Percentiles rank a stretch among this genome's conserved stretches.
These are phyloP conservation scores for Termitomyces sp. DNA, from an alignment of 768 basidiomycete species.

Conservation along the genomic window DNA sequence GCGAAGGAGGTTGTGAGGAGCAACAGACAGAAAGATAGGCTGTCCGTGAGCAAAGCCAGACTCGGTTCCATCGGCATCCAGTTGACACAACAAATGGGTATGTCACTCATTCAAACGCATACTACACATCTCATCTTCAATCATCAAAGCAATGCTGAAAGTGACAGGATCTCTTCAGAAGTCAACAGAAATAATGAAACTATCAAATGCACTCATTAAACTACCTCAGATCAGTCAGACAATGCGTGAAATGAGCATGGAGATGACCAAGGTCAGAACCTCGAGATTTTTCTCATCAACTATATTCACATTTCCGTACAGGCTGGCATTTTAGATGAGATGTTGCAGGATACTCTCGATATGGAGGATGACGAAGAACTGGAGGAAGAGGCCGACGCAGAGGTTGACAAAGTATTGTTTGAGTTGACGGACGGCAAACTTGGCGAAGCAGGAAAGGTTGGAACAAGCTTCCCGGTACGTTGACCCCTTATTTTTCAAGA, in stretches of 20 bases:
- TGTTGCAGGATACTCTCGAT: conserved; percentile 91
- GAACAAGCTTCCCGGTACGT: conserved; percentile 72
- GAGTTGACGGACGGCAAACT: conserved; percentile 95
- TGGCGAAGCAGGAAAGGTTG: conserved; percentile 76
- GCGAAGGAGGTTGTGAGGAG: conserved; percentile 94
- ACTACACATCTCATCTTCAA: background rate
- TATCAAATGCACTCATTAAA: conserved; percentile 88
- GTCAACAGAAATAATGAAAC: conserved; percentile 98
- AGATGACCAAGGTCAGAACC: conserved; percentile 89
- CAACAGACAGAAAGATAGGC: conserved; percentile 88
- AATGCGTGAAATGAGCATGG: conserved; percentile 99
- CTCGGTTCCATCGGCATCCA: conserved; percentile 89
- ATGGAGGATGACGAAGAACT: conserved; percentile 93
- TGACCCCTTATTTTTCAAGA: conserved; percentile 2
- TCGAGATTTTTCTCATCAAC: background rate
- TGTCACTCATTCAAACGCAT: conserved; percentile 21
- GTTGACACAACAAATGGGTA: conserved; percentile 88
- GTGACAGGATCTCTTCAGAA: conserved; percentile 97
- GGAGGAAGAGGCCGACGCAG: conserved; percentile 94
- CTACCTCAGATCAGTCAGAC: conserved; percentile 88
- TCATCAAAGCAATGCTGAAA: conserved; percentile 78
- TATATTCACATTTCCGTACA: conserved; percentile 23
- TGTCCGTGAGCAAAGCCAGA: conserved; percentile 90
- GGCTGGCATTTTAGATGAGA: conserved; percentile 98
- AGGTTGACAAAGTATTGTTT: conserved; percentile 94